Base-by-base conservation (phyloP, 495 filamentous ascomycete genomes). In the Penicillium taxi region DNA sequence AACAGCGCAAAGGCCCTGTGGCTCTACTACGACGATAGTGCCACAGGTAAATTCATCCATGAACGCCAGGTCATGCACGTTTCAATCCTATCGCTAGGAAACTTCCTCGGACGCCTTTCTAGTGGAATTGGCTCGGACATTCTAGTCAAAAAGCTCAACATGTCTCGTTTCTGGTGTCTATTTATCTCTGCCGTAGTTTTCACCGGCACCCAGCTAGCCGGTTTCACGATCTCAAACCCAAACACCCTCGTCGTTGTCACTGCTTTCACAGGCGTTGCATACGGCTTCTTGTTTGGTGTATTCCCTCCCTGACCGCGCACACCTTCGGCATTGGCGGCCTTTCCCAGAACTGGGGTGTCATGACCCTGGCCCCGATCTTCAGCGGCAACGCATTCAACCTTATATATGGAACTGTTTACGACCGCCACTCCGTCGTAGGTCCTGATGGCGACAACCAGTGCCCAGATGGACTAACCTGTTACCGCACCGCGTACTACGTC, bases 221-320 rank as follows among this genome's bases (percentile, higher is more conserved):
- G 86, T 4, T 61, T 88, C 23, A 74, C 65, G n/a, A 78, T 96
- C 46, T 69, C 72, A 42, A 87, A 93, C 59, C 91, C 91, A 0
- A 72, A 90, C 52, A 61, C 74, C 21, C 78, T 96, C 3, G 77
- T 72, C 43, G 58, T 84, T 25, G 80, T 96, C 20, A 95, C 89
- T 1, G 73, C 73, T 2, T 70, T 95, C 26, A 94, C 82, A 4
- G 91, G 91, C 25, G 44, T 96, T 5, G 91, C 79, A 4, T 98
- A 98, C 63, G 91, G 91, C 1, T 86, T 94, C 48, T 71, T 96
- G 2, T 96, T 96, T 53, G 91, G 93, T 47, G 87, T 94, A 35
- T 95, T 84, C 63, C 93, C 6, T 84, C 93, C 1, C 77, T 98
- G 32, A 82, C 88, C 3, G 84, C 89, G 9, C 89, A 96, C 52